Base-by-base conservation (phyloP, 2,329 filamentous ascomycete species). In the Scorias spongiosa region DNA sequence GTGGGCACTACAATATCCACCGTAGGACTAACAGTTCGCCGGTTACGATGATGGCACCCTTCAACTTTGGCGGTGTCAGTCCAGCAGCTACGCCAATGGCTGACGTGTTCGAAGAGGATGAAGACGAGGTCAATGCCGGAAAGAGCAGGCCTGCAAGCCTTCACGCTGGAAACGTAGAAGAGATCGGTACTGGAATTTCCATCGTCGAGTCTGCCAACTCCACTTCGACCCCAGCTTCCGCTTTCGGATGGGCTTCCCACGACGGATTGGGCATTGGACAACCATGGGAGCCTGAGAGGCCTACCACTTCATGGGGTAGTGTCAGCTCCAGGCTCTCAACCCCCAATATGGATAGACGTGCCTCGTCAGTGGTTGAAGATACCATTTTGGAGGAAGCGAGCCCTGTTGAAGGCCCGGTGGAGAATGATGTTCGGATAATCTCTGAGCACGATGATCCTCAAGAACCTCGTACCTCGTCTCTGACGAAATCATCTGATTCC, bases 71-170 rank as follows among this genome's bases (percentile, higher is more conserved):
- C 17, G 53, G 57, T 15, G 48, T 48, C 15, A 50, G 52, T 17
- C 56, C 56, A 11, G 51, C 54, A 8, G 52, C 56, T 9, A 52
- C 75, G 51, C 80, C 80, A 0, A 88, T 91, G 83, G 83, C 80
- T 0, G 84, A 89, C 57, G 84, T 91, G 1, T 91, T 89, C 50
- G 84, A 91, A 57, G 84, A 89, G 53, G 84, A 88, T 26, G 84
- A 87, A 49, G 71, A 77, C 10, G 70, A 70, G 15, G 65, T 67
- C 48, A 64, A 65, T 51, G 64, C 52, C 38, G 42, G 40, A 3
- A 44, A 32, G 12, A 42, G 29, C 29, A 29, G 30, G 37, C 41
- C 36, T 44, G 30, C 41, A 45, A 47, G 20, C 26, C 39, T 20
- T 5, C 34, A 44, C 26, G 46, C 47, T 11, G 40, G 37, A 5